Conservation (phyloP, 164 flowering plant genomes). For the Vitis cinerea region DNA sequence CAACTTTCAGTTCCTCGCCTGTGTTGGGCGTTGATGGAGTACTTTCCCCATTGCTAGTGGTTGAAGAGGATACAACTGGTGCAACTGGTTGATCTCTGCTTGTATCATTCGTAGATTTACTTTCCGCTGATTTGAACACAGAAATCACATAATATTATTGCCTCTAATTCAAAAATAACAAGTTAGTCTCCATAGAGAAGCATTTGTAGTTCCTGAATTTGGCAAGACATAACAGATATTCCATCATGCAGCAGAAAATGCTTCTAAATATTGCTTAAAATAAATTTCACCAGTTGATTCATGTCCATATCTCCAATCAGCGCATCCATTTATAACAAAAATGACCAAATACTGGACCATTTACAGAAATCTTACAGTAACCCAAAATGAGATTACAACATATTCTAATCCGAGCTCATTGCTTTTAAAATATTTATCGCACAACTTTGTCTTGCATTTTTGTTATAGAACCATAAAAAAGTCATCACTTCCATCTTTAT, state of each 20-base stretch:
- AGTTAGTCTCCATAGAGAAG: background rate
- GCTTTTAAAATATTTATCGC: too few relatives aligned
- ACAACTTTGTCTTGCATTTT: too few relatives aligned
- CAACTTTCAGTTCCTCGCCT: constrained; percentile 36
- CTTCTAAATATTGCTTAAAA: background rate
- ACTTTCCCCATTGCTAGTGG: constrained; percentile 39
- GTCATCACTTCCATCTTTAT: too few relatives aligned
- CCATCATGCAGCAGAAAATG: background rate
- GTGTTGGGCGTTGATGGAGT: constrained; percentile 34
- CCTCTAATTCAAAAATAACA: background rate
- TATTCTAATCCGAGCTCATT: too few relatives aligned
- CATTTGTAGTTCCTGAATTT: background rate
- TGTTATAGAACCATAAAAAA: too few relatives aligned
- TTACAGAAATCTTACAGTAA: too few relatives aligned
- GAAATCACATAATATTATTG: background rate
- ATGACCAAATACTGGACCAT: too few relatives aligned
- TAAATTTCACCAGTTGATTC: too few relatives aligned
- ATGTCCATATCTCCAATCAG: too few relatives aligned
- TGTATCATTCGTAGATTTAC: constrained; percentile 34
- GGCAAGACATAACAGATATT: background rate
- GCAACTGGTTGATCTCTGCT: constrained; percentile 37
- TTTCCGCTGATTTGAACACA: constrained; percentile 26
- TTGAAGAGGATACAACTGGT: constrained; percentile 38
- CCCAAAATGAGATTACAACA: too few relatives aligned
- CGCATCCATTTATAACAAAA: too few relatives aligned